A percentile compares a stretch with the other conserved stretches of the same genome.
These are phyloP conservation scores for Sabuloglossum arenarium DNA, from an alignment of 495 filamentous ascomycete genomes.

Conservation along the genomic window DNA sequence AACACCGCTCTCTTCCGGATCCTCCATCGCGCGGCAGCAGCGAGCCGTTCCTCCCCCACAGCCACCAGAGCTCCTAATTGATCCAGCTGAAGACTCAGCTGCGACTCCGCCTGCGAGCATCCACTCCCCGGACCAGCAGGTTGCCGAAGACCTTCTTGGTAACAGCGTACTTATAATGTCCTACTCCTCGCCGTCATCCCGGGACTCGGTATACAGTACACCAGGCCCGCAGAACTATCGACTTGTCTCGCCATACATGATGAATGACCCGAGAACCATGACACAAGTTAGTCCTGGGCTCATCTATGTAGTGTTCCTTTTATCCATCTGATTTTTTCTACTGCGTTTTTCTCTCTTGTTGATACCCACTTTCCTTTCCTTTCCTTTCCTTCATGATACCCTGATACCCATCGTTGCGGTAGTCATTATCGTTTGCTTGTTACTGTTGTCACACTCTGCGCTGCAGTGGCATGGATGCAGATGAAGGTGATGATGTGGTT, in stretches of 20 bases:
- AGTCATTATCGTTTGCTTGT: not conserved
- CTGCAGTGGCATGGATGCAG: too few relatives aligned
- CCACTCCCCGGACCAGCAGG: not conserved
- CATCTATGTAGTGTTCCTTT: constrained; percentile 2
- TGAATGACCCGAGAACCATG: not conserved
- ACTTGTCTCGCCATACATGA: not conserved
- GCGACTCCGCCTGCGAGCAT: not conserved
- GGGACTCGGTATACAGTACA: not conserved
- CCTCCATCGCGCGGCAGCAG: not conserved
- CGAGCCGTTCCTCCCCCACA: not conserved
- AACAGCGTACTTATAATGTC: not conserved
- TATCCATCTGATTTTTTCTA: not conserved
- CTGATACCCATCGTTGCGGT: not conserved
- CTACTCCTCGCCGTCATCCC: not conserved
- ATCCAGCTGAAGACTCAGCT: not conserved
- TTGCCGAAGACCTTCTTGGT: not conserved
- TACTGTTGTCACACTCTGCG: not conserved
- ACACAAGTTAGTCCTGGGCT: not conserved
- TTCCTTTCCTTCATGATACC: not conserved
- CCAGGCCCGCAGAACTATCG: not conserved
- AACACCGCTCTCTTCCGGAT: not conserved
- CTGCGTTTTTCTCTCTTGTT: not conserved
- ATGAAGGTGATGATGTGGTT: too few relatives aligned
- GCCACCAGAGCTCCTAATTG: not conserved
- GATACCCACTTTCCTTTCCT: not conserved